Percentiles rank a stretch among this genome's conserved stretches.
Evolutionary conservation across 2,329 filamentous ascomycete species (phyloP).

Genomic region (Penicillium sp.): DNA sequence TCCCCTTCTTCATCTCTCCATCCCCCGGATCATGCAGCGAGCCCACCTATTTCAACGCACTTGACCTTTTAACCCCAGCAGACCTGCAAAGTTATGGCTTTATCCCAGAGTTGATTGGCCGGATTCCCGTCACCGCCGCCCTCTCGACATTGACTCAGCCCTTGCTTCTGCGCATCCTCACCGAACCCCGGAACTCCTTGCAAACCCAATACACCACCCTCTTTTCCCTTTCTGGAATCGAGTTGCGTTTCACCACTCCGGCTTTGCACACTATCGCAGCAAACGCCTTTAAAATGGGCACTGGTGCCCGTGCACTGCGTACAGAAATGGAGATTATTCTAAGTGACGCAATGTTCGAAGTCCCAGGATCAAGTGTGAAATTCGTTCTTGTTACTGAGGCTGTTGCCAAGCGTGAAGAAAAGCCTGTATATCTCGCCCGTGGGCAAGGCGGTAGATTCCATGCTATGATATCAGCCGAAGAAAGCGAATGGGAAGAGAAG

Average conservation of each 20-base stretch:
- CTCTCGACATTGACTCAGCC: conserved; percentile 70
- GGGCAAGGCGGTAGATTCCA: conserved; percentile 54
- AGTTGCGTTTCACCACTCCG: conserved; percentile 77
- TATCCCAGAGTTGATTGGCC: conserved; percentile 94
- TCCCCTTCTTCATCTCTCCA: conserved; percentile 61
- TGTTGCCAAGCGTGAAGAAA: conserved; percentile 63
- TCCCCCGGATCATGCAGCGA: conserved; percentile 43
- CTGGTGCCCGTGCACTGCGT: conserved; percentile 75
- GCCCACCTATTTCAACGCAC: conserved; percentile 54
- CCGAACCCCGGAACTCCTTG: conserved; percentile 85
- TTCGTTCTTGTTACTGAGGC: conserved; percentile 73
- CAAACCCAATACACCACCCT: conserved; percentile 85
- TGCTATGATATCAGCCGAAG: conserved; percentile 51
- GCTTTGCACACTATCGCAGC: conserved; percentile 80
- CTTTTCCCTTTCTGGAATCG: conserved; percentile 75
- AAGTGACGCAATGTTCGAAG: conserved; percentile 78
- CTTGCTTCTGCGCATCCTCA: conserved; percentile 79
- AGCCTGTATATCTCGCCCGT: conserved; percentile 52
- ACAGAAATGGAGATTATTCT: conserved; percentile 79
- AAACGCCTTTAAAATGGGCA: conserved; percentile 66
- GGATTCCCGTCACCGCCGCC: conserved; percentile 85
- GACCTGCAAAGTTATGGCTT: conserved; percentile 85
- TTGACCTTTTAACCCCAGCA: conserved; percentile 71
- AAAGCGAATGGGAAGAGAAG: conserved; percentile 51
- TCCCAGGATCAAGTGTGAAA: conserved; percentile 64